Evolutionary conservation across 257 asterid genomes (phyloP).

Genomic region (Plantago elongata): DNA sequence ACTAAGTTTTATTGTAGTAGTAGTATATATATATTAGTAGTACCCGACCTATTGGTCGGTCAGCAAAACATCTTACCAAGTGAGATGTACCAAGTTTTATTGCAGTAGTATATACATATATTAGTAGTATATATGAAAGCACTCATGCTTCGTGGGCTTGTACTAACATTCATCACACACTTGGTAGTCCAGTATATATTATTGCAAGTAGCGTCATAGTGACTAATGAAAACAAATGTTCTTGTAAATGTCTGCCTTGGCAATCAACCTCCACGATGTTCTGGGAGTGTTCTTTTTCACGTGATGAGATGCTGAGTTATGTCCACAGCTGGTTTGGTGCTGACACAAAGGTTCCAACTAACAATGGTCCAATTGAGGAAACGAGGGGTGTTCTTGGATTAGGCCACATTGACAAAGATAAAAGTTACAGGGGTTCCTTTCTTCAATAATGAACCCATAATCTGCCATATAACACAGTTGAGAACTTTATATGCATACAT

Average conservation of each 20-base stretch:
- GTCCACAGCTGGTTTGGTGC: slow-evolving; percentile 1
- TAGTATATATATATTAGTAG: no score
- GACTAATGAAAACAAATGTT: not conserved
- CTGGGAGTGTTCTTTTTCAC: not conserved
- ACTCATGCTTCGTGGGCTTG: no score
- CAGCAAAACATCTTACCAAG: no score
- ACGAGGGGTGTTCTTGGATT: not conserved
- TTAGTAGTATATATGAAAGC: no score
- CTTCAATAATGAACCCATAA: not conserved
- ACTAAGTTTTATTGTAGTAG: no score
- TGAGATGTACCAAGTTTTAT: no score
- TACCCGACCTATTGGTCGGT: no score
- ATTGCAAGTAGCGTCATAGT: not conserved
- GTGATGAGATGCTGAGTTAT: not conserved
- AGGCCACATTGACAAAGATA: not conserved
- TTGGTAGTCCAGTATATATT: not conserved
- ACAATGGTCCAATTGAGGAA: slow-evolving; percentile 2
- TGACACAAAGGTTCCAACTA: not conserved
- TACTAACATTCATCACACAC: no score
- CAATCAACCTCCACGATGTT: not conserved
- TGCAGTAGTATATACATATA: no score
- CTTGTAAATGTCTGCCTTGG: not conserved
- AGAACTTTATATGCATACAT: no score
- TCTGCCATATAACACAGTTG: no score
- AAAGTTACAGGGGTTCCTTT: not conserved